phyloP scores from a whole-genome alignment of 768 basidiomycete genomes.

The Collybia mongolica region DNA sequence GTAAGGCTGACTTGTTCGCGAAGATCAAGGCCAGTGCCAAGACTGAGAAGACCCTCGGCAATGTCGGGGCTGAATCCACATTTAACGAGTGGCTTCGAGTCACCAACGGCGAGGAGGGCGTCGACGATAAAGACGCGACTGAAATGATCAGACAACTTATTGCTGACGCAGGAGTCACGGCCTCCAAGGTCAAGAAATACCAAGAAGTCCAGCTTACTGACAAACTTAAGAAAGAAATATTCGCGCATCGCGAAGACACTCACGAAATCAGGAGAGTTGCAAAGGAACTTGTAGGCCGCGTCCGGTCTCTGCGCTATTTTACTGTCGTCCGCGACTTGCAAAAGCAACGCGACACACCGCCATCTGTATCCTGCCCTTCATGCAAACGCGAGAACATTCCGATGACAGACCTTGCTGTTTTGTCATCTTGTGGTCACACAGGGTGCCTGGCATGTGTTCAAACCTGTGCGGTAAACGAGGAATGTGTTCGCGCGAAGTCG shows the following conservation, averaged over 20 bases:
- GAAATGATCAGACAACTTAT: constrained; percentile 57
- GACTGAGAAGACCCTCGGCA: constrained; percentile 67
- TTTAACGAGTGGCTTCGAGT: constrained; percentile 78
- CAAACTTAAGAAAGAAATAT: constrained; percentile 59
- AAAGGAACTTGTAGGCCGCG: constrained; percentile 88
- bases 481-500: constrained; percentile 73
- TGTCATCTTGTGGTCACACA: constrained; percentile 91
- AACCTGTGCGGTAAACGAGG: constrained; percentile 70
- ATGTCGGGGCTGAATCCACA: constrained; percentile 66
- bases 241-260: constrained; percentile 85
- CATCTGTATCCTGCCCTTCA: constrained; percentile 58
- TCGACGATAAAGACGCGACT: constrained; percentile 78
- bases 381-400: constrained; percentile 58
- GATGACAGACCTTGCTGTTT: constrained; percentile 71
- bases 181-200: constrained; percentile 48
- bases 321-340: constrained; percentile 88
- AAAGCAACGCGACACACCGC: constrained; percentile 61
- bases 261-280: constrained; percentile 81
- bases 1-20: constrained; percentile 67
- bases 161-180: constrained; percentile 54
- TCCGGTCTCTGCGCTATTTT: constrained; percentile 91
- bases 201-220: constrained; percentile 58
- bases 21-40: constrained; percentile 66
- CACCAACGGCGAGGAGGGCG: constrained; percentile 58
- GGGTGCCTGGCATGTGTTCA: constrained; percentile 79